A percentile compares a stretch with the other conserved stretches of the same genome.
These are phyloP conservation scores for Sugiyamaella sp. DNA, from an alignment of 1,139 yeast genomes.

Conservation along the genomic window DNA sequence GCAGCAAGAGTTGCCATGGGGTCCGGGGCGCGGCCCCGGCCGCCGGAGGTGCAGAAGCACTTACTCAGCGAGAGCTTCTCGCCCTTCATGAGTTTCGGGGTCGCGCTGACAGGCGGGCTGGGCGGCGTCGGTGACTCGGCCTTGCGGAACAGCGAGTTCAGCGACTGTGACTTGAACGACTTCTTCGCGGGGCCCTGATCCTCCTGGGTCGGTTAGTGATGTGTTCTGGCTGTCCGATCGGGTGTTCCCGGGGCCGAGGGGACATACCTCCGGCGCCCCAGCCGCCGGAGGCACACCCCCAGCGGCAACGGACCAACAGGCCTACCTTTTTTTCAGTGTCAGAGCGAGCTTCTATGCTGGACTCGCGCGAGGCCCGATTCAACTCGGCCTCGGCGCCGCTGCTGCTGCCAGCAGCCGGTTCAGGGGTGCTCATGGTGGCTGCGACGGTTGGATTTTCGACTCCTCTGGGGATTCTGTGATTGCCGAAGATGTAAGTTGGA, in stretches of 20 bases:
- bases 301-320: neutral
- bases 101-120: conserved; percentile 18
- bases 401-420: too few species aligned
- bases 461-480: too few species aligned
- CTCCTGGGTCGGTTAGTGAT: conserved; percentile 4
- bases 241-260: neutral
- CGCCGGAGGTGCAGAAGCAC: conserved; percentile 17
- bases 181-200: conserved; percentile 30
- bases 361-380: conserved; percentile 7
- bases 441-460: too few species aligned
- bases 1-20: neutral
- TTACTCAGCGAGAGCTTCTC: conserved; percentile 26
- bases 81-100: conserved; percentile 24
- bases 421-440: conserved; percentile 11
- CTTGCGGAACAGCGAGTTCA: conserved; percentile 42
- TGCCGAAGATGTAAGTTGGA: too few species aligned
- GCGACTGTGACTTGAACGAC: conserved; percentile 45
- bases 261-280: neutral
- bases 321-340: conserved; percentile 10
- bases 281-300: neutral
- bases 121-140: conserved; percentile 24
- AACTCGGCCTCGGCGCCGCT: neutral
- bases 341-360: neutral
- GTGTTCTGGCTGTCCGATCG: neutral
- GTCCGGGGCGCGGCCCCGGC: conserved; percentile 3